Percentiles rank a stretch among this genome's conserved stretches.
phyloP scores from a whole-genome alignment of 1,284 basidiomycete species.

The Neonothopanus nambi region DNA sequence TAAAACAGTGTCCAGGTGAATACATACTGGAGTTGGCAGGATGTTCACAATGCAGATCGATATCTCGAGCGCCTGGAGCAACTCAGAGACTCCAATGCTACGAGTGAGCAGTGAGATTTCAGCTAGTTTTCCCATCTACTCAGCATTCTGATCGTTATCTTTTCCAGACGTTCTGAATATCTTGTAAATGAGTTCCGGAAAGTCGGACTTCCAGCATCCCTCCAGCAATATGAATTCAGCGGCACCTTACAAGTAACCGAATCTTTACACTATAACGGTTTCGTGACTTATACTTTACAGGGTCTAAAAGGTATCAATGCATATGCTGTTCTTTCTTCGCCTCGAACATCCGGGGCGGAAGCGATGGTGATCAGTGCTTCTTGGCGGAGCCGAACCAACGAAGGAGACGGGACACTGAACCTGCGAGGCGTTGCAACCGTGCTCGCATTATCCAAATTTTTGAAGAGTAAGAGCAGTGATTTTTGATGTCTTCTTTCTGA shows the following conservation, averaged over 20 bases:
- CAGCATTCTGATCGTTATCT: conserved; percentile 15
- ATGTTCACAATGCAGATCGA: conserved; percentile 81
- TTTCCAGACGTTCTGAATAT: conserved; percentile 58
- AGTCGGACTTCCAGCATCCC: conserved; percentile 68
- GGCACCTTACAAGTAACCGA: conserved; percentile 31
- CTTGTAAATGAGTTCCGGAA: conserved; percentile 63
- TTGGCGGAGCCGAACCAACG: conserved; percentile 72
- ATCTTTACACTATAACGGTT: background rate
- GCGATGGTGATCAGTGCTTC: conserved; percentile 89
- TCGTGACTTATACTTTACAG: conserved; percentile 17
- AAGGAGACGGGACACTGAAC: conserved; percentile 65
- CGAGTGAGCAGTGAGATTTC: conserved; percentile 65
- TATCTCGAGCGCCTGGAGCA: conserved; percentile 72
- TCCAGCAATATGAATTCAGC: conserved; percentile 66
- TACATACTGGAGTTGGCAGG: conserved; percentile 85
- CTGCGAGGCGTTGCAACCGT: conserved; percentile 85
- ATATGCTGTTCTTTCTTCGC: conserved; percentile 82
- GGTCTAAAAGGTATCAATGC: conserved; percentile 69
- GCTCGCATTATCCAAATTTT: conserved; percentile 79
- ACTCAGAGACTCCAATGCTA: conserved; percentile 63
- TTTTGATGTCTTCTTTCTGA: background rate
- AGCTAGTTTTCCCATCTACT: background rate
- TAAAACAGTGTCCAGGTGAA: conserved; percentile 60
- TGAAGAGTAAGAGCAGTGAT: conserved; percentile 62
- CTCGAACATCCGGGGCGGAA: conserved; percentile 87